Conservation (phyloP, 2,329 filamentous ascomycete species). For the Trichophyton schoenleinii region DNA sequence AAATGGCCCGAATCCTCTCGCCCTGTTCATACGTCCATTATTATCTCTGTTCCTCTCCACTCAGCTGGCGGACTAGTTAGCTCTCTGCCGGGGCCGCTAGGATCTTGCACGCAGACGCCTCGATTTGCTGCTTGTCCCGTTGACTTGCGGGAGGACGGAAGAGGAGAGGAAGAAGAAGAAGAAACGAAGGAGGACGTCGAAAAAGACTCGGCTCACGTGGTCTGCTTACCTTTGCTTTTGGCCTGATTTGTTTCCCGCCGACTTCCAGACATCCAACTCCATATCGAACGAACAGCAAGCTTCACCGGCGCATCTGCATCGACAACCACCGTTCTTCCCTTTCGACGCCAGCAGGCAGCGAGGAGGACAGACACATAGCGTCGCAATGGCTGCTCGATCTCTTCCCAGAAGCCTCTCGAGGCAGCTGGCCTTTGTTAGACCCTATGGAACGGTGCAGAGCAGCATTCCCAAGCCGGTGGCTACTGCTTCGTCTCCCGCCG, state of each 20-base stretch:
- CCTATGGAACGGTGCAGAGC: conserved; percentile 30
- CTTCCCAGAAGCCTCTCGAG: conserved; percentile 21
- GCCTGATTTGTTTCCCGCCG: not conserved
- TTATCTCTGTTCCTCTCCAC: not conserved
- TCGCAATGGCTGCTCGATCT: conserved; percentile 10
- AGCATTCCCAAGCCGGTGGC: conserved; percentile 8
- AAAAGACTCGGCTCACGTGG: not conserved
- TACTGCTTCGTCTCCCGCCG: conserved; percentile 17
- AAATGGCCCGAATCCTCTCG: not conserved
- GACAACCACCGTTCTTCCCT: not conserved
- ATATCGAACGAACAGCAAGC: not conserved
- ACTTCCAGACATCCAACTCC: not conserved
- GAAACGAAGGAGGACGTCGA: not conserved
- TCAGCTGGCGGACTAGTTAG: not conserved
- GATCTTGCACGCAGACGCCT: not conserved
- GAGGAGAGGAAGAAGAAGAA: not conserved
- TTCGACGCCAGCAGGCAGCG: not conserved
- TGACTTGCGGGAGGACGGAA: not conserved
- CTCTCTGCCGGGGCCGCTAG: not conserved
- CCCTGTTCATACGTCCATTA: not conserved
- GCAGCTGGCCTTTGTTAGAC: conserved; percentile 18
- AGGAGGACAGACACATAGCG: not conserved
- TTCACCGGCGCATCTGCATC: no score
- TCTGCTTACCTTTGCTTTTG: not conserved
- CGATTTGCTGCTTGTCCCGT: not conserved